Base-by-base conservation (phyloP, 2,329 filamentous ascomycete genomes). In the Penicillium verrucosum region DNA sequence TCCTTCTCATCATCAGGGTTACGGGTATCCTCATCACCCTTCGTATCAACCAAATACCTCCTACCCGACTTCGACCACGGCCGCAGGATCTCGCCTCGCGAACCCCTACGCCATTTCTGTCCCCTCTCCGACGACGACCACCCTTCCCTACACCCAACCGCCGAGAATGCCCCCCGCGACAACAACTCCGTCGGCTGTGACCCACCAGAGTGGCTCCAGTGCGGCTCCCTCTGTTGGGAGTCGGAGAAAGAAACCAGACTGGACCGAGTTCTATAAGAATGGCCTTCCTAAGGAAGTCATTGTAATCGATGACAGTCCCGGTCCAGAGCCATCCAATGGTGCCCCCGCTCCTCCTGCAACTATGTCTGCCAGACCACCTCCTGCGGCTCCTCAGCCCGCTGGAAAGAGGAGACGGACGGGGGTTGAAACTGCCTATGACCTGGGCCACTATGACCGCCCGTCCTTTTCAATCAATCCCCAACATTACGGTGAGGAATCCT, bases 201-300 rank as follows among this genome's bases (percentile, higher is more conserved):
- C 68, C 57, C 67, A 77, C 63, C 70, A 71, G 65, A 72, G 74
- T 67, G 70, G 63, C 65, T 70, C 65, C 62, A 70, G 63, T 67
- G 69, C 59, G 67, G 73, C 56, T 71, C 74, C 62, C 71, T 78
- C 61, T 70, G 71, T 61, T 70, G 74, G 66, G 40, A 50, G 51
- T 72, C 69, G 67, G 81, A 60, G 73, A 70, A 71, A 82, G 82
- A 71, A 85, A 63, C 88, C 89, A 48, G 87, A 94, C 74, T 94
- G 90, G 90, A 80, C 83, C 56, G 85, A 82, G 62, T 94, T 92
- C 70, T 93, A 92, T 74, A 88, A 88, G 71, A 92, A 93, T 73
- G 90, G 90, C 4, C 77, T 92, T 27, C 90, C 90, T 25, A 88
- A 90, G 71, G 90, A 94, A 77, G 86, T 94, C 70, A 93, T 94